Conservation (phyloP, 2,329 filamentous ascomycete genomes). For the Fusarium continuum region DNA sequence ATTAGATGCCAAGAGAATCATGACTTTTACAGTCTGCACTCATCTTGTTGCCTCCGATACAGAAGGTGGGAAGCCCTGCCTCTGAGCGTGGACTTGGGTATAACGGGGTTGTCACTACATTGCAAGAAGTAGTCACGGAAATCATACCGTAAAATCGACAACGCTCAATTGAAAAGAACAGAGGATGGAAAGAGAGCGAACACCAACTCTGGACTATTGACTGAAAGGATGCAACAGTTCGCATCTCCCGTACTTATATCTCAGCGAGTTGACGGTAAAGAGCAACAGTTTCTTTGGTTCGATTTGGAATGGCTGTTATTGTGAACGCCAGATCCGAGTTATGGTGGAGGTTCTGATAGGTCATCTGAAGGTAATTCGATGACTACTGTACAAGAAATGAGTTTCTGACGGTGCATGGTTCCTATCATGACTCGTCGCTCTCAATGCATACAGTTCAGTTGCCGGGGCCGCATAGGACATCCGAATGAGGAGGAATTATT, state of each 20-base stretch:
- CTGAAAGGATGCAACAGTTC: neutral
- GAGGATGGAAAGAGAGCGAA: neutral
- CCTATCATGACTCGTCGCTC: no score
- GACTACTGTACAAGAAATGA: no score
- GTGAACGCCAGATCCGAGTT: no score
- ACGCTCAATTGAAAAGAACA: neutral
- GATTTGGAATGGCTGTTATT: no score
- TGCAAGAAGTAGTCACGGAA: neutral
- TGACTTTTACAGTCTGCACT: slow-evolving; percentile 6
- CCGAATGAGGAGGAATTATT: no score
- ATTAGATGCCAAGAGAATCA: neutral
- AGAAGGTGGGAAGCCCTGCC: neutral
- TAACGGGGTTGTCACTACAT: neutral
- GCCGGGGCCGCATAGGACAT: no score
- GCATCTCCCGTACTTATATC: neutral
- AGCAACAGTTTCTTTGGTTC: no score
- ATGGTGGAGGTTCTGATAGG: no score
- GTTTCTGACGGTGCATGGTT: no score
- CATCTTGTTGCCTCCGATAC: slow-evolving; percentile 1
- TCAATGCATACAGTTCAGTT: no score
- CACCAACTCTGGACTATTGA: neutral
- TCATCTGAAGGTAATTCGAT: no score
- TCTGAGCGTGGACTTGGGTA: neutral
- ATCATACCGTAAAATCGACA: slow-evolving; percentile 5
- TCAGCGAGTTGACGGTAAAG: no score